Conservation (phyloP, 2,329 filamentous ascomycete species). For the Scedosporium apiospermum region DNA sequence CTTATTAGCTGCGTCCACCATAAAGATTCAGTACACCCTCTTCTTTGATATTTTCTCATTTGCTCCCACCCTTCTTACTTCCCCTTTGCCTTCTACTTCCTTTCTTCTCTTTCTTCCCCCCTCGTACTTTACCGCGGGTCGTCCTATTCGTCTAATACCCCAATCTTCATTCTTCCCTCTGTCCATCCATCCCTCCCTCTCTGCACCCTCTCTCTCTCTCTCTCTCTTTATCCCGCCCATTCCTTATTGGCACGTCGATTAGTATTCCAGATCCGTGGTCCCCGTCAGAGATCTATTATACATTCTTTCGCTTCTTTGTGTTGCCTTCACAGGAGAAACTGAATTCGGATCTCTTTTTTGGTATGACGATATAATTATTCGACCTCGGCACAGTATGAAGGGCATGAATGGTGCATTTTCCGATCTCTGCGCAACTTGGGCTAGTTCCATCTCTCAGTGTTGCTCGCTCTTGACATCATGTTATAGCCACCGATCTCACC, state of each 20-base stretch:
- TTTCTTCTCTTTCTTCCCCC: background rate
- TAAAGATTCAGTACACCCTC: background rate
- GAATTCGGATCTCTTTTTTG: background rate
- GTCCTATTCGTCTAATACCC: slow-evolving; percentile 4
- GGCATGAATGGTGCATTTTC: slow-evolving; percentile 1
- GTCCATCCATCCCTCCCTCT: background rate
- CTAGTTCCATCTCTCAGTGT: background rate
- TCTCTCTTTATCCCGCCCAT: background rate
- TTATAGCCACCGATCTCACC: background rate
- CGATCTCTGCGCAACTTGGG: slow-evolving; percentile 1
- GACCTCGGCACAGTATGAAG: slow-evolving; percentile 4
- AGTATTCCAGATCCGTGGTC: background rate
- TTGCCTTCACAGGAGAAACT: background rate
- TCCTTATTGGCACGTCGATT: background rate
- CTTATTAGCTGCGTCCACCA: background rate
- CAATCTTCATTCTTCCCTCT: background rate
- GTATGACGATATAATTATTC: slow-evolving; percentile 1
- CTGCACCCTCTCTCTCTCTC: too few relatives aligned
- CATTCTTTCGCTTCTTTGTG: background rate
- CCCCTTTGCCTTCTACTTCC: background rate
- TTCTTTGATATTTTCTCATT: background rate
- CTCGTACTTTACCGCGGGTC: background rate
- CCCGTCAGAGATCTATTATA: background rate
- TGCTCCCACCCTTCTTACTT: slow-evolving; percentile 1
- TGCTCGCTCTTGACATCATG: slow-evolving; percentile 6